A percentile compares a stretch with the other conserved stretches of the same genome.
Evolutionary conservation across 2,329 filamentous ascomycete genomes (phyloP).

Genomic region (Colletotrichum horii): DNA sequence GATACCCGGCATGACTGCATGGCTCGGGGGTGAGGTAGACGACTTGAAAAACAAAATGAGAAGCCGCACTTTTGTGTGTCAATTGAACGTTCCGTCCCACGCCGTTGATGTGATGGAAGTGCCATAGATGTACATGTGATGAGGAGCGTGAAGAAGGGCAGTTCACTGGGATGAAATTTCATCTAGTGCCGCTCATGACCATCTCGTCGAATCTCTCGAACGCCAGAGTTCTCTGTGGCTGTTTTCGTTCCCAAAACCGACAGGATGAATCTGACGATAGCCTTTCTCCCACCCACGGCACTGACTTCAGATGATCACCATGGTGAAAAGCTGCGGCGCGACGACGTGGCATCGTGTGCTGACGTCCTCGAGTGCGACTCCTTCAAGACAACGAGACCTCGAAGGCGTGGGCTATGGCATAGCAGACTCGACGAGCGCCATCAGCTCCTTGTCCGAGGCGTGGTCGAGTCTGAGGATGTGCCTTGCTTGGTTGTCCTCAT

Average conservation of each 20-base stretch:
- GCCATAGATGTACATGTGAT: background rate
- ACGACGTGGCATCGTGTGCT: slow-evolving; percentile 44
- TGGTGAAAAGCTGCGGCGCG: slow-evolving; percentile 37
- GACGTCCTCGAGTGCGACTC: slow-evolving; percentile 44
- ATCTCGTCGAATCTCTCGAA: background rate
- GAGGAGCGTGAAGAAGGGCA: background rate
- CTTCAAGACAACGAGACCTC: slow-evolving; percentile 38
- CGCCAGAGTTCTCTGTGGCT: background rate
- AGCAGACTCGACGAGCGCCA: slow-evolving; percentile 30
- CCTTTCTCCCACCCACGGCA: background rate
- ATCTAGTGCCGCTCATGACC: background rate
- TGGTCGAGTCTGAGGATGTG: slow-evolving; percentile 38
- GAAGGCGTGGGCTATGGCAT: slow-evolving; percentile 41
- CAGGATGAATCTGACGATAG: background rate
- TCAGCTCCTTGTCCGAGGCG: slow-evolving; percentile 30
- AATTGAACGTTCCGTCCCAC: background rate
- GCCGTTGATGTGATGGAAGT: background rate
- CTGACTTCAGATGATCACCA: slow-evolving; percentile 9
- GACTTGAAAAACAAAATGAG: slow-evolving; percentile 7
- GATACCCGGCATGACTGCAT: slow-evolving; percentile 16
- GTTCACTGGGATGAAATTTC: background rate
- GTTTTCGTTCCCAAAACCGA: background rate
- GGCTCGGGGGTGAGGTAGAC: slow-evolving; percentile 5
- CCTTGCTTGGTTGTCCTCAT: slow-evolving; percentile 21
- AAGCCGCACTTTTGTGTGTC: slow-evolving; percentile 2